Evolutionary conservation across 2,329 filamentous ascomycete species (phyloP), one percentile per base, ranked within the genome.

Genomic region (Fusarium robinianum): DNA sequence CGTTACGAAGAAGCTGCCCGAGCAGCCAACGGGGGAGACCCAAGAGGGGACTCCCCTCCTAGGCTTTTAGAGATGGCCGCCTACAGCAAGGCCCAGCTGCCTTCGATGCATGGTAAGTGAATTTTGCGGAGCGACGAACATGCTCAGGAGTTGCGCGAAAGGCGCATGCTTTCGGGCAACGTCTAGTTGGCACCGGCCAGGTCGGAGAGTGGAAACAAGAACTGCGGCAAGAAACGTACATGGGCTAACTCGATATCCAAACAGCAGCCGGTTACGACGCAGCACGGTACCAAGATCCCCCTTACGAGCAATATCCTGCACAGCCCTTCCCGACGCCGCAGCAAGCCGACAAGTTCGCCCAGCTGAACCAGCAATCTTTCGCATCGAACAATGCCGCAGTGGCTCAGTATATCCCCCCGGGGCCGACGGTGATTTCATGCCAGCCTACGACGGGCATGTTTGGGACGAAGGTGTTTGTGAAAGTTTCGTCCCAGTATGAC

Each of bases 61-160:
- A 59, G 58, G 54, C 51, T 67, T 33, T 60, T 67, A 17, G 61
- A 68, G 11, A 72, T 72, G 70, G 69, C 69, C 32, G 59, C 70
- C 69, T 85, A 85, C 72, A 91, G 90, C 77, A 95, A 95, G 72
- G 72, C 82, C 46, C 83, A 87, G 68, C 77, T 84, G 71, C 78
- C 85, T 69, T 86, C 85, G 68, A 80, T 91, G 74, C 87, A 92
- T 72, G 87, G 90, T 95, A 76, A 74, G 89, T 84, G n/a, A n/a
- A n/a, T n/a, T n/a, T n/a, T n/a, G n/a, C n/a, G n/a, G n/a, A n/a
- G n/a, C n/a, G n/a, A n/a, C n/a, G n/a, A n/a, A n/a, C n/a, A n/a
- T n/a, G n/a, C n/a, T n/a, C n/a, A n/a, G n/a, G n/a, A n/a, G n/a
- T n/a, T n/a, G n/a, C n/a, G 57, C 37, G 49, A 54, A 38, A 58